phyloP scores from a whole-genome alignment of 768 basidiomycete species.

The Cystofilobasidium capitatum region DNA sequence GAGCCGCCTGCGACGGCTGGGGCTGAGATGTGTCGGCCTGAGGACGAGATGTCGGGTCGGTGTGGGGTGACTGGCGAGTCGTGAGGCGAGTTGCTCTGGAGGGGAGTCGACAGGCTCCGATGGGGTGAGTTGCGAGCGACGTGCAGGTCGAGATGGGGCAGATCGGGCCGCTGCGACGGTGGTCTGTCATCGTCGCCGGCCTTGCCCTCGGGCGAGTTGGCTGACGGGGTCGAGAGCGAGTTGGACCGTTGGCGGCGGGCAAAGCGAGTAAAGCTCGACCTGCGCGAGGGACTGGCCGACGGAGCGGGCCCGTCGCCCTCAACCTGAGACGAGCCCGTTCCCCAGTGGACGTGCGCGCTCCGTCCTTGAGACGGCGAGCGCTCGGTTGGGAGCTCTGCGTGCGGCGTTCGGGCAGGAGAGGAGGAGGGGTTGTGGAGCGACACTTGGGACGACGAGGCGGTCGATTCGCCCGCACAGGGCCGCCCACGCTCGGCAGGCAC shows the following conservation, averaged over 20 bases:
- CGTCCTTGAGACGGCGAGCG: neutral
- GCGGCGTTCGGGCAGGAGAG: neutral
- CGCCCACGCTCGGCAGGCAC: neutral
- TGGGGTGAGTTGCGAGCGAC: neutral
- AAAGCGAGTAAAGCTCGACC: neutral
- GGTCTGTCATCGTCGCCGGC: neutral
- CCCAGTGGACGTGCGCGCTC: slow-evolving; percentile 12
- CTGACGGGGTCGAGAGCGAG: neutral
- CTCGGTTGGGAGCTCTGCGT: neutral
- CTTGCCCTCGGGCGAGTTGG: neutral
- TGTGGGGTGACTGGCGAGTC: neutral
- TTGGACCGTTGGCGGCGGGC: slow-evolving; percentile 7
- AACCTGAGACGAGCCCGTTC: neutral
- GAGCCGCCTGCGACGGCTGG: neutral
- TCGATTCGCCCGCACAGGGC: neutral
- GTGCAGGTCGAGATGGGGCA: slow-evolving; percentile 8
- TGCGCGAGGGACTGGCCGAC: neutral
- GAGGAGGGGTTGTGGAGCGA: neutral
- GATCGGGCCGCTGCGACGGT: neutral
- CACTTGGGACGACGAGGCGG: neutral
- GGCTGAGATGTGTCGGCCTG: neutral
- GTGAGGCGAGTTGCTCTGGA: neutral
- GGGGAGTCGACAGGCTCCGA: neutral
- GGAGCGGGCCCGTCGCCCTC: neutral
- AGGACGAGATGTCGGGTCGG: neutral